phyloP scores from a whole-genome alignment of 1,139 yeast genomes.

The Diutina pseudorugosa region DNA sequence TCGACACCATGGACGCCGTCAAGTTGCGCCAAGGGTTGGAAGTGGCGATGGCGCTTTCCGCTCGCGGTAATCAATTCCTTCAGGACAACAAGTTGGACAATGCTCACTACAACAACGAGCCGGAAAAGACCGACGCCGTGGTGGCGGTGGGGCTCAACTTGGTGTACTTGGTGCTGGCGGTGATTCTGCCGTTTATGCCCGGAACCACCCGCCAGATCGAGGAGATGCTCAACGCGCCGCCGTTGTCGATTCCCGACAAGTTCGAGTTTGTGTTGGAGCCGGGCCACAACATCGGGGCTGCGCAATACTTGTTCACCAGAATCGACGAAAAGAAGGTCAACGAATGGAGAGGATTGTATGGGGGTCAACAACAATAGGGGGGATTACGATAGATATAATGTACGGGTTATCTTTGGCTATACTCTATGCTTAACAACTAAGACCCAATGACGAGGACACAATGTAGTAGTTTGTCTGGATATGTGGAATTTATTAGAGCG shows the following conservation, averaged over 20 bases:
- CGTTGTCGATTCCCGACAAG: constrained; percentile 62
- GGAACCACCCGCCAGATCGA: constrained; percentile 59
- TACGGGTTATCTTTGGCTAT: background rate
- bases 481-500: too few relatives aligned
- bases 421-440: too few relatives aligned
- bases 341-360: constrained; percentile 78
- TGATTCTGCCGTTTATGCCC: constrained; percentile 86
- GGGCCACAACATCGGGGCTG: constrained; percentile 85
- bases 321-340: constrained; percentile 84
- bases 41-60: constrained; percentile 78
- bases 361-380: constrained; percentile 45
- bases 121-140: constrained; percentile 82
- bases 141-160: constrained; percentile 86
- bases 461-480: too few relatives aligned
- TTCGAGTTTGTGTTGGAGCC: constrained; percentile 57
- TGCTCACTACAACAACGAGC: constrained; percentile 60
- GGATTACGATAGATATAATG: background rate
- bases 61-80: constrained; percentile 88
- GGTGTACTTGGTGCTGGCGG: constrained; percentile 69
- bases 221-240: constrained; percentile 75
- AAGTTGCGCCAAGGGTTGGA: constrained; percentile 85
- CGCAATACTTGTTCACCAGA: constrained; percentile 82
- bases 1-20: constrained; percentile 63
- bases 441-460: too few relatives aligned
- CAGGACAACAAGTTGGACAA: constrained; percentile 95